These are phyloP conservation scores for Cetradonia linearis DNA, from an alignment of 495 filamentous ascomycete species.

Conservation along the genomic window DNA sequence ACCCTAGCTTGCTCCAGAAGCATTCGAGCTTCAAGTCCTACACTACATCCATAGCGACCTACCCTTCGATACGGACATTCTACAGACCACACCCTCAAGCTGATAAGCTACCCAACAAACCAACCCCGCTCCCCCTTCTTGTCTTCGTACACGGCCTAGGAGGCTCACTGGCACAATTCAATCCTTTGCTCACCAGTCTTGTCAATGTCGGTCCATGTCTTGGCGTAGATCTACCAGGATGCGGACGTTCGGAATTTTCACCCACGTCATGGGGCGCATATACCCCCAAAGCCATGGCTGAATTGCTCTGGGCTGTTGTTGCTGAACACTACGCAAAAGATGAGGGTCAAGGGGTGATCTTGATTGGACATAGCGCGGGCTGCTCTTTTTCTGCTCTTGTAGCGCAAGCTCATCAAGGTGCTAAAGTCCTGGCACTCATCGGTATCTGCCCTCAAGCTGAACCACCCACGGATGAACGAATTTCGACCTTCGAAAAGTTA, in stretches of 20 bases:
- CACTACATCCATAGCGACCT: slow-evolving; percentile 57
- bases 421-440: slow-evolving; percentile 63
- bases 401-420: slow-evolving; percentile 49
- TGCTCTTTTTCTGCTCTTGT: slow-evolving; percentile 67
- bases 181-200: slow-evolving; percentile 68
- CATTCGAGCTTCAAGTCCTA: slow-evolving; percentile 63
- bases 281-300: slow-evolving; percentile 60
- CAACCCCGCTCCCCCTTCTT: slow-evolving; percentile 66
- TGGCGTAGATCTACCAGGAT: slow-evolving; percentile 82
- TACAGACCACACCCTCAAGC: slow-evolving; percentile 71
- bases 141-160: slow-evolving; percentile 91
- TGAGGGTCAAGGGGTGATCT: slow-evolving; percentile 60
- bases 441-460: slow-evolving; percentile 67
- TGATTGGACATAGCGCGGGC: slow-evolving; percentile 85
- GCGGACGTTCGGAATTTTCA: slow-evolving; percentile 64
- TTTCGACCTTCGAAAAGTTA: slow-evolving; percentile 42
- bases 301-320: slow-evolving; percentile 64
- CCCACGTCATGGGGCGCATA: slow-evolving; percentile 70
- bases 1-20: slow-evolving; percentile 68
- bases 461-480: slow-evolving; percentile 46
- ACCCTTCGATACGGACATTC: slow-evolving; percentile 72
- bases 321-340: slow-evolving; percentile 54
- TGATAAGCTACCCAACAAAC: slow-evolving; percentile 60
- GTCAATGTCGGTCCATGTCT: slow-evolving; percentile 81
- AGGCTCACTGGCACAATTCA: slow-evolving; percentile 80